Base-by-base conservation (phyloP, 192 early-diverging fungal species). In the Thoreauomyces humboldtii region DNA sequence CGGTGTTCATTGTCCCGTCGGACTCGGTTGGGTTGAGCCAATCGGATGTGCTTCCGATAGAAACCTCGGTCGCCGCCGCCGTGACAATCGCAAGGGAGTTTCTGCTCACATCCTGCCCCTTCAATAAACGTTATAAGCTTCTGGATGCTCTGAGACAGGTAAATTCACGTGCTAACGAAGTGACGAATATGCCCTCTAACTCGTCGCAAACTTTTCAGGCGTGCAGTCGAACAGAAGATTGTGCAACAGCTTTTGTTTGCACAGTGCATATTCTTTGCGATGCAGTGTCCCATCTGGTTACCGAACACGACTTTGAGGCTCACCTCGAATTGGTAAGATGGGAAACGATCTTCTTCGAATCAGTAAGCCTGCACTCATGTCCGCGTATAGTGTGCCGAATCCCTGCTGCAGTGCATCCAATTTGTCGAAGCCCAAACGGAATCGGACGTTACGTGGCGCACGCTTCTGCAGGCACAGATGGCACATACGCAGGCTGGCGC, bases 181-280 rank as follows among this genome's bases (percentile, higher is more conserved):
- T 41, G 38, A 41, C 38, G 38, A 41, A 12, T n/a, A n/a, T n/a
- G 38, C 38, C n/a, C 9, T n/a, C n/a, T 9, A 41, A 41, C 9
- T 52, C 15, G 32, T 17, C 50, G 25, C 21, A 15, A 22, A 17
- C 2, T 15, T 52, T 14, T 6, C 50, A 52, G 50, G 2, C 50
- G 7, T 52, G 50, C 27, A 14, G 31, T 21, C 7, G 32, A 31
- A 15, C 47, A 1, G 43, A 7, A 0, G 6, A 61, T 11, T 4
- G 14, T 6, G 17, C n/a, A 15, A 41, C 37, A n/a, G 19, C 61
- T 35, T 63, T 63, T 34, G n/a, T 52, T 2, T 50, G 61, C 33
- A 1, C 61, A 17, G 47, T 34, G 31, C 61, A 52, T 12, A 24
- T 34, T 12, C 38, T 63, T 11, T 6, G 50, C 19, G 61, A 52